These are phyloP conservation scores for Clarireedia hainanense DNA, from an alignment of 2,329 filamentous ascomycete species.

Conservation along the genomic window DNA sequence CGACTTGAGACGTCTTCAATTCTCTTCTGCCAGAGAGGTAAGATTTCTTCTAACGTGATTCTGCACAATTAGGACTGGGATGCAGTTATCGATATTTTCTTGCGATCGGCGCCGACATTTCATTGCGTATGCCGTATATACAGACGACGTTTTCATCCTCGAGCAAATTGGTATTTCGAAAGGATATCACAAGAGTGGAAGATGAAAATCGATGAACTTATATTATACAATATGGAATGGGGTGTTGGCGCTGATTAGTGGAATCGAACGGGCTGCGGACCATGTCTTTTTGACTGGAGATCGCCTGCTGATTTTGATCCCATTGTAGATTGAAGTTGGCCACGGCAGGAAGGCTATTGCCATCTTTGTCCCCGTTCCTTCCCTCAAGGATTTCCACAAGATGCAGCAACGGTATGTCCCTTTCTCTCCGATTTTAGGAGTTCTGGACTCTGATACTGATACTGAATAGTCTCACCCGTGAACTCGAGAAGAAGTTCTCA, in stretches of 20 bases:
- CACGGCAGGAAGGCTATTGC: constrained; percentile 99
- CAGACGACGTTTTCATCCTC: constrained; percentile 8
- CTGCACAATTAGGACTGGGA: constrained; percentile 3
- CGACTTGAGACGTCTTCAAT: constrained; percentile 93
- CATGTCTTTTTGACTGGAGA: constrained; percentile 51
- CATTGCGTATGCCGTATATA: constrained; percentile 9
- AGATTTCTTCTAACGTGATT: constrained; percentile 38
- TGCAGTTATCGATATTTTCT: constrained; percentile 8
- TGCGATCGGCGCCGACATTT: constrained; percentile 9
- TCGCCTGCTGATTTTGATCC: constrained; percentile 66
- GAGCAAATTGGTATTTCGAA: background rate
- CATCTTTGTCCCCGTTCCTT: constrained; percentile 99
- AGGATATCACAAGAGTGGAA: constrained; percentile 1
- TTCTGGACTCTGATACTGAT: background rate
- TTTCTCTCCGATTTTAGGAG: background rate
- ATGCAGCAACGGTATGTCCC: constrained; percentile 93
- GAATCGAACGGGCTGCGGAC: constrained; percentile 72
- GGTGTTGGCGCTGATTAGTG: constrained; percentile 32
- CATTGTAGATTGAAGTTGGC: constrained; percentile 94
- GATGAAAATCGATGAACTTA: constrained; percentile 12
- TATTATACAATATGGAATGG: constrained; percentile 16
- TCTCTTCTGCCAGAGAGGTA: constrained; percentile 99
- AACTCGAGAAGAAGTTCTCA: constrained; percentile 99
- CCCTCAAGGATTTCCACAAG: constrained; percentile 97
- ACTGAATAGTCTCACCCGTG: constrained; percentile 76